Conservation (phyloP, 1,284 basidiomycete species). For the Retiboletus flavoniger region DNA sequence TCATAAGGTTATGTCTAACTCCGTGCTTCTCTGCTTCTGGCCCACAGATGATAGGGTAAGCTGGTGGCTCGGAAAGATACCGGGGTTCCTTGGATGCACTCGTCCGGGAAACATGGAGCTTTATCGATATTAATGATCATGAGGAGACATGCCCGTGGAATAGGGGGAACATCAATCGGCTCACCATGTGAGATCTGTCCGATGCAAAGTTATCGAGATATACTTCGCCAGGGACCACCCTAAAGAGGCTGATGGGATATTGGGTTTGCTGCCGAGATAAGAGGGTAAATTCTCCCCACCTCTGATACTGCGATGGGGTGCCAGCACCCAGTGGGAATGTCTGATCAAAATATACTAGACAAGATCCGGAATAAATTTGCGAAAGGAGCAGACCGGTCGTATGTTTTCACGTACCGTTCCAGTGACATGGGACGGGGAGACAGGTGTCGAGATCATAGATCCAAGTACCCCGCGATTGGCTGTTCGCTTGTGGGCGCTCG, state of each 20-base stretch:
- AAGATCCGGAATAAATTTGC: slow-evolving; percentile 19
- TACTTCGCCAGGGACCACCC: slow-evolving; percentile 51
- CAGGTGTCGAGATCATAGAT: slow-evolving; percentile 67
- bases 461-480: slow-evolving; percentile 37
- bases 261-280: slow-evolving; percentile 11
- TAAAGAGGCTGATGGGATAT: slow-evolving; percentile 41
- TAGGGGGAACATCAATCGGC: slow-evolving; percentile 2
- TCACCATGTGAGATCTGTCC: slow-evolving; percentile 78
- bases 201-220: slow-evolving; percentile 67
- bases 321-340: slow-evolving; percentile 49
- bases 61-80: slow-evolving; percentile 46
- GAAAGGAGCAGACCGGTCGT: slow-evolving; percentile 3
- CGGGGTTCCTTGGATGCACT: slow-evolving; percentile 11
- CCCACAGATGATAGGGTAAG: slow-evolving; percentile 54
- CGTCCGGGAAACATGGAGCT: slow-evolving; percentile 8
- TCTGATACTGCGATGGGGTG: slow-evolving; percentile 43
- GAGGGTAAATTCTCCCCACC: slow-evolving; percentile 36
- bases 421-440: slow-evolving; percentile 48
- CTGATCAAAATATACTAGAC: slow-evolving; percentile 50
- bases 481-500: slow-evolving; percentile 18
- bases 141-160: slow-evolving; percentile 7
- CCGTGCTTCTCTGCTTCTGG: slow-evolving; percentile 40
- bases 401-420: slow-evolving; percentile 41
- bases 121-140: slow-evolving; percentile 8
- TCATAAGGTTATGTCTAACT: slow-evolving; percentile 59